phyloP scores from a whole-genome alignment of 208 protist genomes.

The Entamoeba invadens region DNA sequence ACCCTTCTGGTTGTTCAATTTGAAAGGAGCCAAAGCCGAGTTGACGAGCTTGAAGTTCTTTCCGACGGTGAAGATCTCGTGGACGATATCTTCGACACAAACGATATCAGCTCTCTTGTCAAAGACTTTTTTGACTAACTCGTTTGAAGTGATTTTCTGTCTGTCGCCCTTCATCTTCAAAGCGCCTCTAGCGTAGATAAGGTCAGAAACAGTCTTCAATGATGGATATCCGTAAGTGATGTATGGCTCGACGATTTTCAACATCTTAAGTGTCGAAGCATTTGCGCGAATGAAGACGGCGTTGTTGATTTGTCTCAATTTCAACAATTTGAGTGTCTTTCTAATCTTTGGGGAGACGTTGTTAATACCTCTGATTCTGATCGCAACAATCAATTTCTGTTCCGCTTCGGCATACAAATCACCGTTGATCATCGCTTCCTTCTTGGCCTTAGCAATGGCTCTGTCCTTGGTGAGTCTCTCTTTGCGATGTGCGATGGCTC shows the following conservation, averaged over 20 bases:
- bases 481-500: too few relatives aligned
- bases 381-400: slow-evolving; percentile 92
- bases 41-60: slow-evolving; percentile 87
- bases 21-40: slow-evolving; percentile 93
- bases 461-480: too few relatives aligned
- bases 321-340: slow-evolving; percentile 93
- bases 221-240: slow-evolving; percentile 94
- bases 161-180: slow-evolving; percentile 85
- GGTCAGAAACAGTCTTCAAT: slow-evolving; percentile 75
- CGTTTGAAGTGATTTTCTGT: slow-evolving; percentile 78
- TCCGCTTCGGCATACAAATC: slow-evolving; percentile 83
- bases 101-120: slow-evolving; percentile 71
- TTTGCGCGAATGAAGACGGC: slow-evolving; percentile 94
- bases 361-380: slow-evolving; percentile 96
- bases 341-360: slow-evolving; percentile 77
- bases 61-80: slow-evolving; percentile 96
- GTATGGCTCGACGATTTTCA: slow-evolving; percentile 89
- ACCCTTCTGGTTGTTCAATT: slow-evolving; percentile 62
- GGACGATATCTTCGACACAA: slow-evolving; percentile 95
- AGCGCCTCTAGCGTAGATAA: slow-evolving; percentile 97
- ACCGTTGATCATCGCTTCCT: slow-evolving; percentile 60
- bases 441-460: neutral
- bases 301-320: slow-evolving; percentile 77
- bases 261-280: slow-evolving; percentile 96
- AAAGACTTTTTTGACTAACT: slow-evolving; percentile 75